Evolutionary conservation across 768 basidiomycete species (phyloP).

Genomic region (Tricholoma sp.): DNA sequence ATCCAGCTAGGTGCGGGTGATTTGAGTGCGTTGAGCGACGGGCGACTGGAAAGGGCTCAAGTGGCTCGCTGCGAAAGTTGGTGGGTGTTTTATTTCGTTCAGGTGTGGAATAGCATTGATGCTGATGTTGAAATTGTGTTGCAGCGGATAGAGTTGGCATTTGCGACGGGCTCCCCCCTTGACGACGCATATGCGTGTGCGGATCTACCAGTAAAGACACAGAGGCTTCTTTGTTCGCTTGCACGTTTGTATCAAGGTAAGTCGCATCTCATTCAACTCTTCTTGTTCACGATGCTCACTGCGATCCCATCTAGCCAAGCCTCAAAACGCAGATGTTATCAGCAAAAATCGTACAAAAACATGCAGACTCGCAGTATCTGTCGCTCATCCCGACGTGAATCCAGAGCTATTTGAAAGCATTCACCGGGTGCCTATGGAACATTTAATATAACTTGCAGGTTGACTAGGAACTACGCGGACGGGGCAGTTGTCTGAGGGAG

Average conservation of each 20-base stretch:
- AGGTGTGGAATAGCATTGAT: too few species aligned
- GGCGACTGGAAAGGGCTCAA: too few species aligned
- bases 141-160: too few species aligned
- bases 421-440: too few species aligned
- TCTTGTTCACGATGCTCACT: not conserved
- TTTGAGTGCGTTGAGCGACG: too few species aligned
- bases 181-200: constrained; percentile 77
- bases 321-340: constrained; percentile 58
- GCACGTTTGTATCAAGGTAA: constrained; percentile 59
- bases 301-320: constrained; percentile 39
- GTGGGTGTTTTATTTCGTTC: not conserved
- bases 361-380: constrained; percentile 71
- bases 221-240: constrained; percentile 96
- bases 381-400: constrained; percentile 71
- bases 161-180: constrained; percentile 73
- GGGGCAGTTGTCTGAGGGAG: too few species aligned
- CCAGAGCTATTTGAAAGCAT: constrained; percentile 74
- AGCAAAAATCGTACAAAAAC: constrained; percentile 67
- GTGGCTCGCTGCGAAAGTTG: too few species aligned
- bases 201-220: constrained; percentile 79
- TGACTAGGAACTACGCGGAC: too few species aligned
- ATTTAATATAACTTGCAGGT: too few species aligned
- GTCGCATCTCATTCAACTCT: not conserved
- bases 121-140: too few species aligned
- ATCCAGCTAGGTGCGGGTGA: too few species aligned